Conservation (phyloP, 176 grass and related monocot genomes). For the Stipa capillata region DNA sequence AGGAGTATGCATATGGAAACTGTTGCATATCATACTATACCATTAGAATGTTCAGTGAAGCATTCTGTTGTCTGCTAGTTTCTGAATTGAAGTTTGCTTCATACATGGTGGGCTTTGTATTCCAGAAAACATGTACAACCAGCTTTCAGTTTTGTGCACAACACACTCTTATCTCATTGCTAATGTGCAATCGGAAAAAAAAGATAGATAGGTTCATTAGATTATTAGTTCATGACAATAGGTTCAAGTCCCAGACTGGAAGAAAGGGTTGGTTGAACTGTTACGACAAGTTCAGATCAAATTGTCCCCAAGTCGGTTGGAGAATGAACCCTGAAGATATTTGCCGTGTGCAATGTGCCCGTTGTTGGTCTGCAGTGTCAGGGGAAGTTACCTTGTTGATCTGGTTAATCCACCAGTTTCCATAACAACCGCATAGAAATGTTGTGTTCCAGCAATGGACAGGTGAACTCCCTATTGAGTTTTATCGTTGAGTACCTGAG, state of each 20-base stretch:
- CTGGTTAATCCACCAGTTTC: not conserved
- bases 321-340: no score
- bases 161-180: not conserved
- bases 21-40: not conserved
- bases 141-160: not conserved
- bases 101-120: not conserved
- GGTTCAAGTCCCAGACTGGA: not conserved
- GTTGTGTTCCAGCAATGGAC: not conserved
- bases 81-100: conserved; percentile 8
- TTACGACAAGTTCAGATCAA: not conserved
- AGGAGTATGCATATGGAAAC: not conserved
- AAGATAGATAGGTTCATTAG: not conserved
- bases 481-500: not conserved
- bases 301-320: not conserved
- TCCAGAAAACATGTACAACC: not conserved
- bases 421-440: not conserved
- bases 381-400: no score
- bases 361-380: no score
- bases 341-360: not conserved
- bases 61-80: not conserved
- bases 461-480: not conserved
- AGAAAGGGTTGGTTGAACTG: not conserved
- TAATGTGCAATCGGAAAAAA: not conserved
- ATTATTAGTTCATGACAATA: no score
- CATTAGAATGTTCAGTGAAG: not conserved